Evolutionary conservation across 176 grass and related monocot genomes (phyloP).

Genomic region (Carex scoparia): DNA sequence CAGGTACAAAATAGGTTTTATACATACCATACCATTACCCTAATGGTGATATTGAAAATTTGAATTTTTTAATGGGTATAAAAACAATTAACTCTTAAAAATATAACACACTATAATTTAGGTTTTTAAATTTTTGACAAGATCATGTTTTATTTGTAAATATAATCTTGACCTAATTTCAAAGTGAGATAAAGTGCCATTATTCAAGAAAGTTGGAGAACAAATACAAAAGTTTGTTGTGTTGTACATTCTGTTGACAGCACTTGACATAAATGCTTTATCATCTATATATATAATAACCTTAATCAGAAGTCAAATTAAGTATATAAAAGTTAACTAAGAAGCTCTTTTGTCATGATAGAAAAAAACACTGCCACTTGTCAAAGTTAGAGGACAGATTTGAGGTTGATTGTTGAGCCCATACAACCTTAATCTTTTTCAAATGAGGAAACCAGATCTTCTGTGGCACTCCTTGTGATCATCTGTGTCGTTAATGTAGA

Average conservation of each 20-base stretch:
- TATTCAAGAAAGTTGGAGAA: neutral
- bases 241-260: neutral
- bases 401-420: constrained; percentile 5
- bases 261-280: neutral
- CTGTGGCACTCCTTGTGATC: neutral
- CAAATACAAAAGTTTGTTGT: neutral
- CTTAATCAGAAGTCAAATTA: constrained; percentile 7
- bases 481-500: neutral
- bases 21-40: too few species aligned
- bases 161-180: too few species aligned
- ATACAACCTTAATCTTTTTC: neutral
- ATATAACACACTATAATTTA: too few species aligned
- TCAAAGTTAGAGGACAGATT: constrained; percentile 1
- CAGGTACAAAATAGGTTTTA: too few species aligned
- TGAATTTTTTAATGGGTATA: too few species aligned
- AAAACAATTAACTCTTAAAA: too few species aligned
- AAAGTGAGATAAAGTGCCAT: neutral
- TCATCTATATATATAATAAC: neutral
- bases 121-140: too few species aligned
- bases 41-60: too few species aligned
- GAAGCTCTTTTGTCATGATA: neutral
- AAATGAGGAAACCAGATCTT: neutral
- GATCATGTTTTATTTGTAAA: too few species aligned
- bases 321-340: neutral
- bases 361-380: neutral